Percentiles rank a stretch among this genome's conserved stretches.
These are phyloP conservation scores for Byssothecium circinans DNA, from an alignment of 2,329 filamentous ascomycete species.

Conservation along the genomic window DNA sequence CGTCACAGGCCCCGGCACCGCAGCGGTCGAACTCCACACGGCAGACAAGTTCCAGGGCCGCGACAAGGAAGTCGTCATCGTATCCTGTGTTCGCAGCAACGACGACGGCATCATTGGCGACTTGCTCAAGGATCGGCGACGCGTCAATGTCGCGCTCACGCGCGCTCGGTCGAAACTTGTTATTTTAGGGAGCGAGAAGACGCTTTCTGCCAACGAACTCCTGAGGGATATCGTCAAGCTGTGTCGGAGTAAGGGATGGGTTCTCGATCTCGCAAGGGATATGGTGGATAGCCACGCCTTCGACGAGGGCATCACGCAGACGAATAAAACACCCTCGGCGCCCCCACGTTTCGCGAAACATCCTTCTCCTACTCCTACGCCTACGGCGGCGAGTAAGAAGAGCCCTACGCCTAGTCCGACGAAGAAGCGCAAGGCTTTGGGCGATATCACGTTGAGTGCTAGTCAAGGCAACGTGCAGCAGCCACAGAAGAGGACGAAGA, in stretches of 20 bases:
- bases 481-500: constrained; percentile 19
- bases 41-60: constrained; percentile 95
- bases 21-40: constrained; percentile 86
- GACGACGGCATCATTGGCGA: constrained; percentile 83
- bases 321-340: constrained; percentile 16
- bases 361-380: background rate
- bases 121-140: constrained; percentile 83
- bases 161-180: constrained; percentile 89
- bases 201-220: constrained; percentile 71
- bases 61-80: constrained; percentile 89
- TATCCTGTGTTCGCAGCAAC: constrained; percentile 87
- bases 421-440: constrained; percentile 35
- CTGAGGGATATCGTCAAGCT: constrained; percentile 73
- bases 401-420: constrained; percentile 30
- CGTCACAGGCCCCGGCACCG: constrained; percentile 12
- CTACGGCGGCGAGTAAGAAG: background rate
- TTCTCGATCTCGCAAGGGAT: constrained; percentile 68
- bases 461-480: constrained; percentile 16
- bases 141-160: constrained; percentile 95
- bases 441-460: constrained; percentile 22
- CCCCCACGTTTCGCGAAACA: too few species aligned
- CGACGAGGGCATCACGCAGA: constrained; percentile 55
- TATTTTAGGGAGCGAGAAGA: constrained; percentile 79
- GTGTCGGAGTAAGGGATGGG: constrained; percentile 78
- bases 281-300: constrained; percentile 71